phyloP scores from a whole-genome alignment of 225 moss, liverwort and hornwort species.

The Lunularia cruciata region DNA sequence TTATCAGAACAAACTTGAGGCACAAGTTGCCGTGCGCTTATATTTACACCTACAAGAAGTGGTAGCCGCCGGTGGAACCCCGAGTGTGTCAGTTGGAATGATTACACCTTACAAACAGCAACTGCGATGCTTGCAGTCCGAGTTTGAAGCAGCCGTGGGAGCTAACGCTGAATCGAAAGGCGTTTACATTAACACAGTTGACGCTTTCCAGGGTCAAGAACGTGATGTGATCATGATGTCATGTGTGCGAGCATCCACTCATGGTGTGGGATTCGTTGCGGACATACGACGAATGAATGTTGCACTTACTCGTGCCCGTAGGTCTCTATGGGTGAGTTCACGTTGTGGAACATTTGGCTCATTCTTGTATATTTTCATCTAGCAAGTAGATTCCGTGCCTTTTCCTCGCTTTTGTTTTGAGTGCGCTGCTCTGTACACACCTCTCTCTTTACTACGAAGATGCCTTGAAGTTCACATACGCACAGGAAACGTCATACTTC shows the following conservation, averaged over 20 bases:
- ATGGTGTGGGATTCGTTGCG: slow-evolving; percentile 98
- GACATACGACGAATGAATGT: slow-evolving; percentile 99
- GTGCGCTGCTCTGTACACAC: not conserved
- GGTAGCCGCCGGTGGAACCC: slow-evolving; percentile 55
- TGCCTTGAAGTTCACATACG: too few relatives aligned
- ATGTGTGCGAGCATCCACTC: slow-evolving; percentile 89
- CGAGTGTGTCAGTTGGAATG: slow-evolving; percentile 81
- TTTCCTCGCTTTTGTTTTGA: not conserved
- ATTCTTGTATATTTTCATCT: too few relatives aligned
- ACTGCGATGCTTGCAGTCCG: slow-evolving; percentile 88
- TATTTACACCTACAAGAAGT: slow-evolving; percentile 77
- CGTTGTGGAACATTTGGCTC: too few relatives aligned
- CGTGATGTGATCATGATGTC: slow-evolving; percentile 99
- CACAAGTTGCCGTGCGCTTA: slow-evolving; percentile 87
- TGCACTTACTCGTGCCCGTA: slow-evolving; percentile 93
- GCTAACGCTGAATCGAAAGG: slow-evolving; percentile 81
- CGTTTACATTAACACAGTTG: slow-evolving; percentile 96
- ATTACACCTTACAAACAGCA: slow-evolving; percentile 99
- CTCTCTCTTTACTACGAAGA: not conserved
- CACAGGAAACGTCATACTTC: too few relatives aligned
- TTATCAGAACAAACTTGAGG: slow-evolving; percentile 97
- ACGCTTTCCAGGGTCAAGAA: slow-evolving; percentile 99
- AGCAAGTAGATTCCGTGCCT: too few relatives aligned
- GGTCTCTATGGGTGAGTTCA: slow-evolving; percentile 80
- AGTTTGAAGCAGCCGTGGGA: slow-evolving; percentile 75